Percentiles rank a stretch among this genome's conserved stretches.
phyloP scores from a whole-genome alignment of 2,329 filamentous ascomycete genomes.

The Pyrenophora graminea region DNA sequence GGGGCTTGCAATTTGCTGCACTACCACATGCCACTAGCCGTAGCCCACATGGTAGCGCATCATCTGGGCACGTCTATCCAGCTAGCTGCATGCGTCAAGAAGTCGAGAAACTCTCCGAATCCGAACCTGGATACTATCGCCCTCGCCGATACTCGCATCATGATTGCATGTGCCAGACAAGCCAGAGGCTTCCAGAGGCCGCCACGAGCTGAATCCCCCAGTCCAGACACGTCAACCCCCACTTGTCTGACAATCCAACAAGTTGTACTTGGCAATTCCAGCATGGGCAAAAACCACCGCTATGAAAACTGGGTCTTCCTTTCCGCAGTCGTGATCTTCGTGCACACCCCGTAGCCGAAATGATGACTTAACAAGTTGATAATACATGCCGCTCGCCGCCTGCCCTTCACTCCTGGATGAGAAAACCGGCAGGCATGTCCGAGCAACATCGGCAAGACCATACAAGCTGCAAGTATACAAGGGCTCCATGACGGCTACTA shows the following conservation, averaged over 20 bases:
- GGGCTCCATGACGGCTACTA: constrained; percentile 1
- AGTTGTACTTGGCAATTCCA: not conserved
- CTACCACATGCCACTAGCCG: constrained; percentile 18
- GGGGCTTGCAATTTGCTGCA: constrained; percentile 6
- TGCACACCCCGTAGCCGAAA: constrained; percentile 28
- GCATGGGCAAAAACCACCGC: not conserved
- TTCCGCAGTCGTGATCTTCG: constrained; percentile 26
- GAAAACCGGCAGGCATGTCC: not conserved
- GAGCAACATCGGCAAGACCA: not conserved
- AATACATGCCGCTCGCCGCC: constrained; percentile 7
- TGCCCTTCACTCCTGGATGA: not conserved
- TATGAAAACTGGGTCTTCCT: constrained; percentile 1
- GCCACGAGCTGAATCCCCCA: not conserved
- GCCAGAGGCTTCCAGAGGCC: not conserved
- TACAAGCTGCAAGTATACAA: not conserved
- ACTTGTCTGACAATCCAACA: constrained; percentile 5
- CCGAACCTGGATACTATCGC: constrained; percentile 15
- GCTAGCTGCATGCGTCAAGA: constrained; percentile 21
- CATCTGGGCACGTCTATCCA: constrained; percentile 13
- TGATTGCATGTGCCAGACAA: not conserved
- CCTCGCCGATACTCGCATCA: constrained; percentile 4
- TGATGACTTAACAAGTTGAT: constrained; percentile 15
- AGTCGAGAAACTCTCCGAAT: constrained; percentile 25
- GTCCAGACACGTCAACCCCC: not conserved
- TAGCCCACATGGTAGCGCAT: constrained; percentile 10